These are phyloP conservation scores for Candida hungchunana DNA, from an alignment of 805 yeast species.

Conservation along the genomic window DNA sequence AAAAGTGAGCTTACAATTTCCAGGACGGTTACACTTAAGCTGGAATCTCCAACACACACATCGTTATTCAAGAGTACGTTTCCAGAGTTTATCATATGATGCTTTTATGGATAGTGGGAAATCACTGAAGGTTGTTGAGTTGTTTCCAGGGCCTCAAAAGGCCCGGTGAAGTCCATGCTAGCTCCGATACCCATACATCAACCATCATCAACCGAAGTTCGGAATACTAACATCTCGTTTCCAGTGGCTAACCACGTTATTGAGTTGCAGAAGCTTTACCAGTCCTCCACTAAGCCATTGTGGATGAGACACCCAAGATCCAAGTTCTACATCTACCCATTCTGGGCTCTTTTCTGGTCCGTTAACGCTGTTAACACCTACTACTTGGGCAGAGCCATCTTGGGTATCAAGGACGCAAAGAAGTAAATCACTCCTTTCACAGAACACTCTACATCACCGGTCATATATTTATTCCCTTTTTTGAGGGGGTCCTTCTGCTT, in stretches of 20 bases:
- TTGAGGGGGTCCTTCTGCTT: too few relatives aligned
- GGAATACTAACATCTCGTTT: slow-evolving; percentile 15
- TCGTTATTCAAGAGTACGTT: not conserved
- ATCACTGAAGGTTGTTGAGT: too few relatives aligned
- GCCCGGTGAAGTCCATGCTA: too few relatives aligned
- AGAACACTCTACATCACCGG: too few relatives aligned
- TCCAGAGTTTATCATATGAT: too few relatives aligned
- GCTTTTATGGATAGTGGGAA: too few relatives aligned
- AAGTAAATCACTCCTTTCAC: slow-evolving; percentile 1
- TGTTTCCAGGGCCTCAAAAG: too few relatives aligned
- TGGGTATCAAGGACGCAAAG: slow-evolving; percentile 54
- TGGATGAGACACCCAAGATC: slow-evolving; percentile 46
- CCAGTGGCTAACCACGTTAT: slow-evolving; percentile 43
- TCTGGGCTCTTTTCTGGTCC: slow-evolving; percentile 29
- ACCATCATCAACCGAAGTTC: not conserved
- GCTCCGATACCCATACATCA: too few relatives aligned
- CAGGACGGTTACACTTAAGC: slow-evolving; percentile 1
- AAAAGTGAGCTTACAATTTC: slow-evolving; percentile 15
- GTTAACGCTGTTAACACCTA: slow-evolving; percentile 23
- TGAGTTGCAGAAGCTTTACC: slow-evolving; percentile 56
- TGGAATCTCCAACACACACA: not conserved
- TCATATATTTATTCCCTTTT: too few relatives aligned
- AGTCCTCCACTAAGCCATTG: slow-evolving; percentile 51
- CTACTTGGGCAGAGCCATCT: slow-evolving; percentile 59
- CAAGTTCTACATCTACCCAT: slow-evolving; percentile 29